These are phyloP conservation scores for Naganishia kalamii DNA, from an alignment of 768 basidiomycete genomes.

Conservation along the genomic window DNA sequence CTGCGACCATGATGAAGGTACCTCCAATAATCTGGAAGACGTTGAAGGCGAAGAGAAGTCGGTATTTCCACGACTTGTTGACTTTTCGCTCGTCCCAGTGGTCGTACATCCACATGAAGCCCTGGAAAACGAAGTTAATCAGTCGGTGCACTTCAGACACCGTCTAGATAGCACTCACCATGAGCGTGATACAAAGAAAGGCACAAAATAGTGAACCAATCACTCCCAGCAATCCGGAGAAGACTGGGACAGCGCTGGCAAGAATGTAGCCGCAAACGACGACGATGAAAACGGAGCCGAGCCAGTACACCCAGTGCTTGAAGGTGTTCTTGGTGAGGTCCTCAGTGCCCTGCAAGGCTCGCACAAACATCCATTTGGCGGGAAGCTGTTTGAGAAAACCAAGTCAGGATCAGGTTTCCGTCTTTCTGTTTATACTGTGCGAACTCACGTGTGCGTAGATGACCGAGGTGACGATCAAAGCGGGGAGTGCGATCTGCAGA, in stretches of 20 bases:
- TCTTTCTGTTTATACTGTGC: background rate
- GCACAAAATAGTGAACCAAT: constrained; percentile 27
- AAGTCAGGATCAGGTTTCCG: background rate
- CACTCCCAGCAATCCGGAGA: constrained; percentile 28
- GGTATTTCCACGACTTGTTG: background rate
- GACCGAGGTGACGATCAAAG: constrained; percentile 28
- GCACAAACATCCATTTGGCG: constrained; percentile 26
- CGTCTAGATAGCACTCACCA: constrained; percentile 17
- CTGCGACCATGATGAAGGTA: constrained; percentile 27
- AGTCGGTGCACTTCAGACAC: too few relatives aligned
- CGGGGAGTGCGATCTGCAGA: constrained; percentile 31
- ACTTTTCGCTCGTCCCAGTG: constrained; percentile 19
- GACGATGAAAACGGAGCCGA: constrained; percentile 6
- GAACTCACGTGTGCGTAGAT: constrained; percentile 24
- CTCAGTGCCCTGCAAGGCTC: constrained; percentile 22
- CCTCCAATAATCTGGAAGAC: constrained; percentile 23
- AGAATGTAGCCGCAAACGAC: constrained; percentile 19
- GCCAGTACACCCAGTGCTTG: constrained; percentile 21
- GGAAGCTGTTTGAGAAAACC: background rate
- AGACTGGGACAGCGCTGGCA: constrained; percentile 27
- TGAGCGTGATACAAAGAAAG: constrained; percentile 5
- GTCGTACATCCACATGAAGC: constrained; percentile 25
- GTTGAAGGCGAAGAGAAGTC: constrained; percentile 22
- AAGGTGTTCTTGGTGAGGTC: constrained; percentile 22
- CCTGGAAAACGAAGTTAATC: background rate